Percentiles rank a stretch among this genome's conserved stretches.
These are phyloP conservation scores for Tetragonia tetragonoides DNA, from an alignment of 148 eudicot genomes.

Conservation along the genomic window DNA sequence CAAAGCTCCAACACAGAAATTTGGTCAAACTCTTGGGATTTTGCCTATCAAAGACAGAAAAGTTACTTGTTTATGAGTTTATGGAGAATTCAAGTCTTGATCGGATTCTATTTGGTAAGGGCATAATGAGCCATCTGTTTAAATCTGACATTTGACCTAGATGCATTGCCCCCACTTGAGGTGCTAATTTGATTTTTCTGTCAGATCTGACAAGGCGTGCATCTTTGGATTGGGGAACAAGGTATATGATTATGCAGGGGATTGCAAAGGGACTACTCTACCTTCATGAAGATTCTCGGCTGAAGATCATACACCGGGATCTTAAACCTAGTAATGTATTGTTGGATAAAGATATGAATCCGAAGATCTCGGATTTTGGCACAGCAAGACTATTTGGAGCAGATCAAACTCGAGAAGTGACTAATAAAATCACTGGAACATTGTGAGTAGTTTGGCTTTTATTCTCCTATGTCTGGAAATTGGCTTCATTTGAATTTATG, in stretches of 20 bases:
- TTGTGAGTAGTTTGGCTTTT: constrained; percentile 1
- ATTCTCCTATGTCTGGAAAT: neutral
- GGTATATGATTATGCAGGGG: constrained; percentile 21
- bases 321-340: constrained; percentile 33
- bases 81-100: constrained; percentile 24
- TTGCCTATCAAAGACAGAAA: constrained; percentile 20
- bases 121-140: neutral
- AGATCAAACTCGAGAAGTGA: constrained; percentile 30
- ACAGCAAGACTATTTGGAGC: constrained; percentile 32
- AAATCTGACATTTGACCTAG: too few relatives aligned
- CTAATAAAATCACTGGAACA: constrained; percentile 27
- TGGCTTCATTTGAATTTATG: neutral
- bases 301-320: constrained; percentile 33
- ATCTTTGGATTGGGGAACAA: constrained; percentile 18
- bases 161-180: neutral
- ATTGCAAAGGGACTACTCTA: constrained; percentile 24
- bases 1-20: constrained; percentile 33
- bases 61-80: constrained; percentile 25
- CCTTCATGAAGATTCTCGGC: constrained; percentile 30
- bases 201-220: constrained; percentile 21
- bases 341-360: constrained; percentile 32
- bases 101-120: constrained; percentile 15
- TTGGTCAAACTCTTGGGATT: constrained; percentile 26
- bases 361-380: constrained; percentile 37
- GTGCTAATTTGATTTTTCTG: neutral